A percentile compares a stretch with the other conserved stretches of the same genome.
These are phyloP conservation scores for Zopfia rhizophila DNA, from an alignment of 2,329 filamentous ascomycete species.

Conservation along the genomic window DNA sequence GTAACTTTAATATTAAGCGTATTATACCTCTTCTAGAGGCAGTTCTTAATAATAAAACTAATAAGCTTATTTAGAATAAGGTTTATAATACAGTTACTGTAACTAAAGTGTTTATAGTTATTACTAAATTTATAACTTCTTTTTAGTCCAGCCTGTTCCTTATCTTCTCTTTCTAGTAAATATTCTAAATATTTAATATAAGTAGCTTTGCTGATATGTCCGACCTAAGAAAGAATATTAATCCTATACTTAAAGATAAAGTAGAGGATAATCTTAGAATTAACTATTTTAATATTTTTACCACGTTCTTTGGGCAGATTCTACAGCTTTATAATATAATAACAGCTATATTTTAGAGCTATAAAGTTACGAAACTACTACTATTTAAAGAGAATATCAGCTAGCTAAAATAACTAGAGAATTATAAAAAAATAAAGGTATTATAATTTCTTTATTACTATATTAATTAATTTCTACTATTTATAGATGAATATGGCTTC, in stretches of 20 bases:
- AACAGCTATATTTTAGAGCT: conserved; percentile 12
- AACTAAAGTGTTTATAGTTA: conserved; percentile 9
- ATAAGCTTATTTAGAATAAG: conserved; percentile 50
- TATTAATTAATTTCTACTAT: conserved; percentile 16
- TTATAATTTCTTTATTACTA: conserved; percentile 23
- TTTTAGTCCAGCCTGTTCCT: conserved; percentile 16
- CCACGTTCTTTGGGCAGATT: conserved; percentile 18
- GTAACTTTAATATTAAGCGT: conserved; percentile 30
- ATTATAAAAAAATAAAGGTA: conserved; percentile 35
- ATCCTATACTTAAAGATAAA: conserved; percentile 18
- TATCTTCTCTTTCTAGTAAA: conserved; percentile 12
- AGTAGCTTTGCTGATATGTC: conserved; percentile 14
- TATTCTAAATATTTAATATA: conserved; percentile 9
- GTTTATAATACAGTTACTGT: conserved; percentile 45
- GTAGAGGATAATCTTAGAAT: conserved; percentile 17
- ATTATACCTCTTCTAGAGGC: conserved; percentile 48
- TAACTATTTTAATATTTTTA: conserved; percentile 11
- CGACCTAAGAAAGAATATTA: conserved; percentile 15
- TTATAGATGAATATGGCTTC: conserved; percentile 16
- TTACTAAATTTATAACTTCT: conserved; percentile 15
- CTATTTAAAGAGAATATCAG: conserved; percentile 22
- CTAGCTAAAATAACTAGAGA: conserved; percentile 40
- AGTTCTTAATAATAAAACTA: conserved; percentile 36
- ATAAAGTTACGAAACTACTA: conserved; percentile 10
- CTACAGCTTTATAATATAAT: conserved; percentile 14